Evolutionary conservation across 2,329 filamentous ascomycete species (phyloP).

Genomic region (Alternaria sp.): DNA sequence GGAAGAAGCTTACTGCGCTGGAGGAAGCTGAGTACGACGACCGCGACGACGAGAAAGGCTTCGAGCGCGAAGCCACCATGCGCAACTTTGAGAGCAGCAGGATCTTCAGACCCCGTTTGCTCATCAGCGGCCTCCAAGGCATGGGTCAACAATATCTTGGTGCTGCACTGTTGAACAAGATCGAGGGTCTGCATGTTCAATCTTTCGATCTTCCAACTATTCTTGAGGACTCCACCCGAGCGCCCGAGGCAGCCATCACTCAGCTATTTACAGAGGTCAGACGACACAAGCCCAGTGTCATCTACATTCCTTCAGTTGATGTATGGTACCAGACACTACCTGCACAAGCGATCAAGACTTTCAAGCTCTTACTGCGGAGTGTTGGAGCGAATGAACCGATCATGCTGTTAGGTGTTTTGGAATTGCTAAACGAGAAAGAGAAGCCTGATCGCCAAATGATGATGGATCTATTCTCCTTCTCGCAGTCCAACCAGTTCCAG

Average conservation of each 20-base stretch:
- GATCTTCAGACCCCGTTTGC: constrained; percentile 85
- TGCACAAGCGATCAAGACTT: constrained; percentile 76
- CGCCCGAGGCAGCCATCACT: constrained; percentile 87
- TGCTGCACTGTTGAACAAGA: constrained; percentile 84
- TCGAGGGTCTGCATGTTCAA: constrained; percentile 94
- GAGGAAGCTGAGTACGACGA: constrained; percentile 96
- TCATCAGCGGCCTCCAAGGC: constrained; percentile 82
- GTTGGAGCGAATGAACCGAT: constrained; percentile 92
- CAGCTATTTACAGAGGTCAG: constrained; percentile 92
- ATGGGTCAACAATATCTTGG: constrained; percentile 96
- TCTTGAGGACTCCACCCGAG: constrained; percentile 81
- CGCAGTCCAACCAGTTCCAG: constrained; percentile 77
- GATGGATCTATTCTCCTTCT: constrained; percentile 85
- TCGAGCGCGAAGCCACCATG: constrained; percentile 80
- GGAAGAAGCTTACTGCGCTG: constrained; percentile 86
- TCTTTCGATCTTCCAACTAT: constrained; percentile 91
- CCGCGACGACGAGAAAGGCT: constrained; percentile 81
- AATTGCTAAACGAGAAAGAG: constrained; percentile 68
- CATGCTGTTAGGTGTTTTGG: constrained; percentile 84
- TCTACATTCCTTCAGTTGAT: constrained; percentile 91
- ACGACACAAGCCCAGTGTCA: constrained; percentile 93
- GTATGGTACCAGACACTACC: constrained; percentile 81
- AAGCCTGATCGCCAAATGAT: constrained; percentile 69
- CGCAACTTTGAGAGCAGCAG: constrained; percentile 81
- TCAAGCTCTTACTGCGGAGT: constrained; percentile 80